Percentiles rank a stretch among this genome's conserved stretches.
phyloP scores from a whole-genome alignment of 495 filamentous ascomycete species.

The Xylaria scruposa region DNA sequence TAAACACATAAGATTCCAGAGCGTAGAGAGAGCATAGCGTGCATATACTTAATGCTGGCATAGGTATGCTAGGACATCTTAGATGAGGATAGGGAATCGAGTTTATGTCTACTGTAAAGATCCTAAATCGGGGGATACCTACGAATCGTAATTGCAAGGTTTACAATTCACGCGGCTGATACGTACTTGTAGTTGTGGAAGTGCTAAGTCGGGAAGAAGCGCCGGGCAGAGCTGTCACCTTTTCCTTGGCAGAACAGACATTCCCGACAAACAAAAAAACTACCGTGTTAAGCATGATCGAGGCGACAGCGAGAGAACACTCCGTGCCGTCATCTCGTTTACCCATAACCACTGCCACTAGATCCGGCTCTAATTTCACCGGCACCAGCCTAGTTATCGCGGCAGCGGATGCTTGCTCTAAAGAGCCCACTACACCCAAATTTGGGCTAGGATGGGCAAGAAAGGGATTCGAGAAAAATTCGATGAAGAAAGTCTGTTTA shows the following conservation, averaged over 20 bases:
- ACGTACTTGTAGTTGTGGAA: background rate
- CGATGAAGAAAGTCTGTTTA: constrained; percentile 38
- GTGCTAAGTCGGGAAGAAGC: constrained; percentile 4
- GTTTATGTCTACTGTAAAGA: constrained; percentile 5
- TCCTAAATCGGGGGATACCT: background rate
- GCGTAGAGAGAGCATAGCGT: background rate
- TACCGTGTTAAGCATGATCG: background rate
- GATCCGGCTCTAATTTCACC: constrained; percentile 18
- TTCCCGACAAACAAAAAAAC: background rate
- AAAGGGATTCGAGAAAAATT: constrained; percentile 45
- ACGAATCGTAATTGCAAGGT: background rate
- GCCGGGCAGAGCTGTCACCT: constrained; percentile 14
- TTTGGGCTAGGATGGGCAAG: constrained; percentile 23
- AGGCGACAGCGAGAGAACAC: background rate
- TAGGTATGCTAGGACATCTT: background rate
- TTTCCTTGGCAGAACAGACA: constrained; percentile 1
- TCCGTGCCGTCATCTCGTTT: constrained; percentile 23
- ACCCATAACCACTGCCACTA: constrained; percentile 16
- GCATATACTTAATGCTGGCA: background rate
- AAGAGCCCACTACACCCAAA: constrained; percentile 14
- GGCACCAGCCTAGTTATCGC: constrained; percentile 26
- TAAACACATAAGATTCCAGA: background rate
- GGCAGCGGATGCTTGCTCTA: constrained; percentile 26
- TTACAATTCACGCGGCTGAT: constrained; percentile 10
- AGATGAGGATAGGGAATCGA: background rate